These are phyloP conservation scores for Blastosporella zonata DNA, from an alignment of 1,284 basidiomycete species.

Conservation along the genomic window DNA sequence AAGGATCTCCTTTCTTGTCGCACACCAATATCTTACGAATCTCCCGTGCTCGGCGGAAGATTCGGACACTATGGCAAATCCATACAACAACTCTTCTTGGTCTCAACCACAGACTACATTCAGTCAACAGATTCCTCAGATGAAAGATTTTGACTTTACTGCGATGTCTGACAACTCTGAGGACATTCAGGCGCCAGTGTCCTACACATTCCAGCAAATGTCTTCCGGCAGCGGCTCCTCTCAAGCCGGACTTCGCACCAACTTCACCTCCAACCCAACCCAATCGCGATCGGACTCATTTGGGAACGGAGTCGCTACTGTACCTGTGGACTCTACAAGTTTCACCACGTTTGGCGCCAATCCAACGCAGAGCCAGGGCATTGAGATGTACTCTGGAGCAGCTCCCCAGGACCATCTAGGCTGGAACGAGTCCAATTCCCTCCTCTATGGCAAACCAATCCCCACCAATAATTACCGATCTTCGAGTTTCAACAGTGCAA, in stretches of 20 bases:
- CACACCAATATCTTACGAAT: conserved; percentile 9
- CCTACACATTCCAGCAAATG: conserved; percentile 15
- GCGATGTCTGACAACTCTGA: conserved; percentile 16
- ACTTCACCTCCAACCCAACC: conserved; percentile 8
- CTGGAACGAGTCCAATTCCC: conserved; percentile 12
- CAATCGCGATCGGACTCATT: conserved; percentile 12
- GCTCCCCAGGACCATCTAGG: conserved; percentile 12
- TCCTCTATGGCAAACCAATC: conserved; percentile 8
- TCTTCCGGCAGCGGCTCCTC: conserved; percentile 7
- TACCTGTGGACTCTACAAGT: conserved; percentile 5
- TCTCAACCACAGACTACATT: conserved; percentile 27
- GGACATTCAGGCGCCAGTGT: conserved; percentile 11
- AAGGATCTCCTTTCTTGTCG: conserved; percentile 6
- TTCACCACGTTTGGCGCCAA: conserved; percentile 12
- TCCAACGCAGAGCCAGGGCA: conserved; percentile 9
- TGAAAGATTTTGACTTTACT: conserved; percentile 24
- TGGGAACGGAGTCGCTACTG: conserved; percentile 1
- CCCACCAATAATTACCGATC: conserved; percentile 4
- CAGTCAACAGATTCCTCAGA: conserved; percentile 38
- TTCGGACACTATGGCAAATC: conserved; percentile 28
- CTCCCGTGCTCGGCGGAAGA: conserved; percentile 18
- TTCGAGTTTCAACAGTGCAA: conserved; percentile 8
- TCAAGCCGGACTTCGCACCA: conserved; percentile 6
- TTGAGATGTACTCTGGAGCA: conserved; percentile 9
- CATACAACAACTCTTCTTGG: conserved; percentile 32